Conservation (phyloP, 2,329 filamentous ascomycete genomes). For the Mariannaea sp. region DNA sequence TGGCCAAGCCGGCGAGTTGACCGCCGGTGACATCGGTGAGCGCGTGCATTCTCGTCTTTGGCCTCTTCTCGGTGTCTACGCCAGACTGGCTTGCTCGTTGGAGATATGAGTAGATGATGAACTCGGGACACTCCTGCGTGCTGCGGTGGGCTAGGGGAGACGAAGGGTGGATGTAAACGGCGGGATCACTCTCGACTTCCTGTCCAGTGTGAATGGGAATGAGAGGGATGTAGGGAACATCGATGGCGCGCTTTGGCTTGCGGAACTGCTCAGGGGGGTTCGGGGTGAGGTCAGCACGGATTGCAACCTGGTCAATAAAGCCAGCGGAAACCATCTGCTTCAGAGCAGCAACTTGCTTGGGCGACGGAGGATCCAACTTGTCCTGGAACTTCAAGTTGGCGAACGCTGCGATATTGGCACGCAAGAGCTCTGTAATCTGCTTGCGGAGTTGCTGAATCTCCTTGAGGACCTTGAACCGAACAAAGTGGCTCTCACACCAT, state of each 20-base stretch:
- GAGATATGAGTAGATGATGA: slow-evolving; percentile 85
- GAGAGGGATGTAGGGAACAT: slow-evolving; percentile 89
- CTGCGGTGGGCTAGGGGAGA: slow-evolving; percentile 76
- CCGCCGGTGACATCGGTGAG: slow-evolving; percentile 77
- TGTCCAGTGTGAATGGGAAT: slow-evolving; percentile 63
- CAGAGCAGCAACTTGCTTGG: slow-evolving; percentile 75
- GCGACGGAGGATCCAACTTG: slow-evolving; percentile 61
- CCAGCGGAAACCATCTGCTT: slow-evolving; percentile 92
- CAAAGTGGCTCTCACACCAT: slow-evolving; percentile 84
- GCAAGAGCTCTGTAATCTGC: slow-evolving; percentile 82
- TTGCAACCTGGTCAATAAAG: slow-evolving; percentile 92
- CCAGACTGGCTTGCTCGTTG: slow-evolving; percentile 66
- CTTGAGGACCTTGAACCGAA: slow-evolving; percentile 83
- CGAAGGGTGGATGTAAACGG: slow-evolving; percentile 86
- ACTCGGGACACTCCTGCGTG: slow-evolving; percentile 78
- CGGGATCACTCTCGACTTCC: slow-evolving; percentile 58
- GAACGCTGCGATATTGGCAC: slow-evolving; percentile 71
- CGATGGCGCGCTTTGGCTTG: slow-evolving; percentile 82
- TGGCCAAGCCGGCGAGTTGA: slow-evolving; percentile 78
- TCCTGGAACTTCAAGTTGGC: slow-evolving; percentile 61
- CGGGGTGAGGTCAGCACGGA: slow-evolving; percentile 85
- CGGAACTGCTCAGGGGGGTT: slow-evolving; percentile 68
- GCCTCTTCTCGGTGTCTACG: slow-evolving; percentile 56
- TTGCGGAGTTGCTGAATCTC: slow-evolving; percentile 82
- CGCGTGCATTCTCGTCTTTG: slow-evolving; percentile 85